These are phyloP conservation scores for Ogataea sp. DNA, from an alignment of 805 yeast genomes.

Conservation along the genomic window DNA sequence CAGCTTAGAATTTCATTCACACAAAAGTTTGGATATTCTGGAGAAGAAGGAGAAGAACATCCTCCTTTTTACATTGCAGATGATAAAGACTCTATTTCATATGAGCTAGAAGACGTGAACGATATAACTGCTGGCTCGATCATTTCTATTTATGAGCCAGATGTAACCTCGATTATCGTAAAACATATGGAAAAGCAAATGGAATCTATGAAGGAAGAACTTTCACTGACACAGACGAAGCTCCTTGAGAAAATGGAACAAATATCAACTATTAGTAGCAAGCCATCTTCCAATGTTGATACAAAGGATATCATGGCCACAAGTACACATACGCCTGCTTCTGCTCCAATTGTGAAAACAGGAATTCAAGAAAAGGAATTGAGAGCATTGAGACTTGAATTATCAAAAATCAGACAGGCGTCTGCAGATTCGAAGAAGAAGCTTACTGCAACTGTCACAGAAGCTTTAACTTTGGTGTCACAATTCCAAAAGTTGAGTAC, in stretches of 20 bases:
- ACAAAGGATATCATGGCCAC: slow-evolving; percentile 5
- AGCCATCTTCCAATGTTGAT: slow-evolving; percentile 9
- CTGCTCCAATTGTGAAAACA: background rate
- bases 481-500: slow-evolving; percentile 35
- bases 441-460: slow-evolving; percentile 34
- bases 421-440: slow-evolving; percentile 35
- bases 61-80: slow-evolving; percentile 77
- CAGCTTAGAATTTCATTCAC: slow-evolving; percentile 66
- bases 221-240: slow-evolving; percentile 18
- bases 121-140: slow-evolving; percentile 57
- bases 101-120: slow-evolving; percentile 73
- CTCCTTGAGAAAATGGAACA: slow-evolving; percentile 17
- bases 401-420: slow-evolving; percentile 51
- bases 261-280: too few species aligned
- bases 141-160: slow-evolving; percentile 48
- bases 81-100: slow-evolving; percentile 47
- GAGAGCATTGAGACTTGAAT: slow-evolving; percentile 45
- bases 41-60: slow-evolving; percentile 51
- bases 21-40: slow-evolving; percentile 81
- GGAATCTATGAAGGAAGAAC: slow-evolving; percentile 17
- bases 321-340: slow-evolving; percentile 3
- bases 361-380: slow-evolving; percentile 20
- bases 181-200: slow-evolving; percentile 21
- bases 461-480: slow-evolving; percentile 36
- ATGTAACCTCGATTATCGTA: slow-evolving; percentile 13